Percentiles rank a stretch among this genome's conserved stretches.
Evolutionary conservation across 768 basidiomycete genomes (phyloP).

Genomic region (Xerocomellus dryophilus): DNA sequence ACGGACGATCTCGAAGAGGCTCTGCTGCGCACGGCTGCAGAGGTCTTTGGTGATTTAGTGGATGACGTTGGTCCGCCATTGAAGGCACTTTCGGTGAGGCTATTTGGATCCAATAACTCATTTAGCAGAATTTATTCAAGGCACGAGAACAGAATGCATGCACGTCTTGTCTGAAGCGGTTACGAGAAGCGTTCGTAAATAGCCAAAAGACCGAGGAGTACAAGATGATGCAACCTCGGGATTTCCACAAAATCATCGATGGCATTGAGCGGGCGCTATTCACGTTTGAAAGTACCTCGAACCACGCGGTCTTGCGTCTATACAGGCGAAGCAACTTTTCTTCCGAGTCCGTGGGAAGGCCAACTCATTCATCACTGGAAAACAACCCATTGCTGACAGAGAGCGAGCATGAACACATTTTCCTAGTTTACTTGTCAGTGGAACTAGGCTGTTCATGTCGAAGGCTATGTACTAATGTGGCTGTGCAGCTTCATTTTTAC

Average conservation of each 20-base stretch:
- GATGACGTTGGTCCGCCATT: constrained; percentile 79
- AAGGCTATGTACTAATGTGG: constrained; percentile 7
- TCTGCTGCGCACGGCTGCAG: constrained; percentile 51
- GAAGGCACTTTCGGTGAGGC: constrained; percentile 64
- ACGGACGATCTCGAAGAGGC: constrained; percentile 41
- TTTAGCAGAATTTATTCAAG: constrained; percentile 5
- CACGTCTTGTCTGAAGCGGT: constrained; percentile 53
- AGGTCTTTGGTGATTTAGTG: constrained; percentile 74
- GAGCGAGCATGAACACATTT: constrained; percentile 76
- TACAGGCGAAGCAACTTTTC: constrained; percentile 54
- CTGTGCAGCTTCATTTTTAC: constrained; percentile 86
- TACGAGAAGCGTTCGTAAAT: constrained; percentile 63
- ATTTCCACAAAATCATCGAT: constrained; percentile 63
- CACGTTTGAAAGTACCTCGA: constrained; percentile 79
- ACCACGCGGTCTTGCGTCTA: constrained; percentile 74
- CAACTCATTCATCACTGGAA: constrained; percentile 14
- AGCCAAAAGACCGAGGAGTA: constrained; percentile 30
- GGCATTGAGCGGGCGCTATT: constrained; percentile 66
- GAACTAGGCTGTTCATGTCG: background rate
- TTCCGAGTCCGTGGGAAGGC: constrained; percentile 5
- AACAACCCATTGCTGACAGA: constrained; percentile 41
- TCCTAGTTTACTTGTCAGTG: constrained; percentile 90
- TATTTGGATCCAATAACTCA: background rate
- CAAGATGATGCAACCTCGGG: constrained; percentile 46
- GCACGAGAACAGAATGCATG: constrained; percentile 50